Conservation (phyloP, 257 asterid species). For the Anisodus acutangulus region DNA sequence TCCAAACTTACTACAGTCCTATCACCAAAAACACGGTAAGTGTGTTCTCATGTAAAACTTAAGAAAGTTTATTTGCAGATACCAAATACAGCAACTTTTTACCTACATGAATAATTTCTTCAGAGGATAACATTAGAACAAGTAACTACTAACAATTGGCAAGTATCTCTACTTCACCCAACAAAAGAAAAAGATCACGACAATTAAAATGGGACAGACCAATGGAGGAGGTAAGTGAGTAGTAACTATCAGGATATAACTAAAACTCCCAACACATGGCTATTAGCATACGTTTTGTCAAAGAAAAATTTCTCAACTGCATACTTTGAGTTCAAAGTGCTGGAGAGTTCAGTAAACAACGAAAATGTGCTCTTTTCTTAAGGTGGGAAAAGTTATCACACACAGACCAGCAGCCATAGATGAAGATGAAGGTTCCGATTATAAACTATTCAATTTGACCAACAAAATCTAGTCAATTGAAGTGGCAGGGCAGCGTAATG, state of each 20-base stretch:
- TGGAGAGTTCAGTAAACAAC: neutral
- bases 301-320: neutral
- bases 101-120: neutral
- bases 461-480: neutral
- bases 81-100: neutral
- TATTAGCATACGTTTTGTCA: neutral
- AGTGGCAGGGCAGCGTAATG: neutral
- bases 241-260: neutral
- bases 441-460: neutral
- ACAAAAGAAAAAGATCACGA: constrained; percentile 13
- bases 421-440: no score
- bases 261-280: neutral
- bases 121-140: constrained; percentile 17
- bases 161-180: neutral
- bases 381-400: neutral
- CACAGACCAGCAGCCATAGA: neutral
- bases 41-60: neutral
- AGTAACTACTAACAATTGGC: constrained; percentile 6
- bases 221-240: neutral
- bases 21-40: neutral
- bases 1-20: constrained; percentile 35
- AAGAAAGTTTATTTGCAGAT: neutral
- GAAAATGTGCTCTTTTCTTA: neutral
- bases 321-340: neutral
- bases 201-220: neutral